Conservation (phyloP, 2,329 filamentous ascomycete species). For the Dendrostoma leiphaemia region DNA sequence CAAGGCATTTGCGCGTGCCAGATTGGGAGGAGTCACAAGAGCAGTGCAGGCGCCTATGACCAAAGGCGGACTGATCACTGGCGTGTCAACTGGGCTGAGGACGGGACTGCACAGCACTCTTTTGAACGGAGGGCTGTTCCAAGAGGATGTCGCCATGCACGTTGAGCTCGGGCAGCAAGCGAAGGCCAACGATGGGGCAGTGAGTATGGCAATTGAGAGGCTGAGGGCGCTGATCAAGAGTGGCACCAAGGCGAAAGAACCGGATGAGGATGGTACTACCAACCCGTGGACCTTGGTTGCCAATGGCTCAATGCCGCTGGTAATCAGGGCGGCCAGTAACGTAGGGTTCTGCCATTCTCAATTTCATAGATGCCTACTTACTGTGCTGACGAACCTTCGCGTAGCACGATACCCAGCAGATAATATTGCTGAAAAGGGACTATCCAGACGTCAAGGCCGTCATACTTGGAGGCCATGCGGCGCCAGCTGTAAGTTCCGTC, state of each 20-base stretch:
- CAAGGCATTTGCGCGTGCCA: slow-evolving; percentile 37
- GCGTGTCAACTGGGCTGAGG: slow-evolving; percentile 41
- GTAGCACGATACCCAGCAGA: slow-evolving; percentile 39
- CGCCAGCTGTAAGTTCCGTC: slow-evolving; percentile 31
- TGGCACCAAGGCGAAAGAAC: slow-evolving; percentile 30
- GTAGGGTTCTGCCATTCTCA: slow-evolving; percentile 20
- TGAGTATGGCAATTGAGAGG: slow-evolving; percentile 27
- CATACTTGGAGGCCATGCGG: slow-evolving; percentile 37
- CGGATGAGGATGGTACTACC: not conserved
- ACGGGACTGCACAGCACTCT: slow-evolving; percentile 35
- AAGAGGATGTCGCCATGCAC: slow-evolving; percentile 42
- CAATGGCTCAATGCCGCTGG: slow-evolving; percentile 36
- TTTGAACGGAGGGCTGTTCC: slow-evolving; percentile 39
- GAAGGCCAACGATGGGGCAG: slow-evolving; percentile 26
- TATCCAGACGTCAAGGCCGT: slow-evolving; percentile 32
- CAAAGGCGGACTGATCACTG: slow-evolving; percentile 31
- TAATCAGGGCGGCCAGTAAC: slow-evolving; percentile 38
- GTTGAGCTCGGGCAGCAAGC: slow-evolving; percentile 34
- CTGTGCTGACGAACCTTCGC: not conserved
- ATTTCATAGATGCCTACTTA: not conserved
- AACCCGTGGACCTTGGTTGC: slow-evolving; percentile 34
- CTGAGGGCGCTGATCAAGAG: slow-evolving; percentile 35
- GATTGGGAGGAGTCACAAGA: slow-evolving; percentile 41
- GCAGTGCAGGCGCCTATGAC: slow-evolving; percentile 38
- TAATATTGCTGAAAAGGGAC: slow-evolving; percentile 37